These are phyloP conservation scores for Diutina sp. DNA, from an alignment of 1,139 yeast genomes.

Conservation along the genomic window DNA sequence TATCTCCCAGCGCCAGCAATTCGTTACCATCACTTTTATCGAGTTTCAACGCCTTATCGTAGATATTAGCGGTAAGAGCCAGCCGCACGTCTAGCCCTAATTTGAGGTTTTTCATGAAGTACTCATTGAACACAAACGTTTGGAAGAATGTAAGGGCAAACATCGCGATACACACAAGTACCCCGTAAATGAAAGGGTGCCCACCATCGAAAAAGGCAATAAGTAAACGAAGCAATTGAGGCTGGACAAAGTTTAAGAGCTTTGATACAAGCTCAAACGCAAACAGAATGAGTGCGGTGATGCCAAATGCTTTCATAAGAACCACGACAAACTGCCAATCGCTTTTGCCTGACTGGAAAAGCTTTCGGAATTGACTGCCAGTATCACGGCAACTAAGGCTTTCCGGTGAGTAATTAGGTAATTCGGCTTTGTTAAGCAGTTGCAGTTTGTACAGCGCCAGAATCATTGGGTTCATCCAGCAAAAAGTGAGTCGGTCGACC, in stretches of 20 bases:
- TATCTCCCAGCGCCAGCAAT: slow-evolving; percentile 49
- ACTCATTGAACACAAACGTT: not conserved
- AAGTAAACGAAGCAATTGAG: slow-evolving; percentile 40
- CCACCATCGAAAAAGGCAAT: not conserved
- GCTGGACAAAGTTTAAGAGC: slow-evolving; percentile 36
- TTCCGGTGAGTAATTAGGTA: slow-evolving; percentile 41
- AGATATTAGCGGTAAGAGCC: not conserved
- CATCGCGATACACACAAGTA: not conserved
- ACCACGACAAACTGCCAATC: slow-evolving; percentile 27
- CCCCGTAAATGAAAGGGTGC: not conserved
- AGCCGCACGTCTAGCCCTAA: not conserved
- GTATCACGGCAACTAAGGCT: slow-evolving; percentile 25
- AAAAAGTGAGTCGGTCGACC: slow-evolving; percentile 38
- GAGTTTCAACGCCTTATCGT: not conserved
- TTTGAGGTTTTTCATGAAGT: not conserved
- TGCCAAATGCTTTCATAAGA: slow-evolving; percentile 36
- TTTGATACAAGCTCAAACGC: slow-evolving; percentile 32
- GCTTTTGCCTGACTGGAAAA: slow-evolving; percentile 3
- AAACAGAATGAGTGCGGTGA: slow-evolving; percentile 27
- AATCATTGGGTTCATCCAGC: slow-evolving; percentile 52
- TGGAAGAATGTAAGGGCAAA: not conserved
- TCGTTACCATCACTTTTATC: not conserved
- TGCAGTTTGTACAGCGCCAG: slow-evolving; percentile 33
- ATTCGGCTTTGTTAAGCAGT: slow-evolving; percentile 34
- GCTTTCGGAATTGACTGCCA: slow-evolving; percentile 8